Conservation (phyloP, 2,329 filamentous ascomycete genomes). For the Fusarium robinianum region DNA sequence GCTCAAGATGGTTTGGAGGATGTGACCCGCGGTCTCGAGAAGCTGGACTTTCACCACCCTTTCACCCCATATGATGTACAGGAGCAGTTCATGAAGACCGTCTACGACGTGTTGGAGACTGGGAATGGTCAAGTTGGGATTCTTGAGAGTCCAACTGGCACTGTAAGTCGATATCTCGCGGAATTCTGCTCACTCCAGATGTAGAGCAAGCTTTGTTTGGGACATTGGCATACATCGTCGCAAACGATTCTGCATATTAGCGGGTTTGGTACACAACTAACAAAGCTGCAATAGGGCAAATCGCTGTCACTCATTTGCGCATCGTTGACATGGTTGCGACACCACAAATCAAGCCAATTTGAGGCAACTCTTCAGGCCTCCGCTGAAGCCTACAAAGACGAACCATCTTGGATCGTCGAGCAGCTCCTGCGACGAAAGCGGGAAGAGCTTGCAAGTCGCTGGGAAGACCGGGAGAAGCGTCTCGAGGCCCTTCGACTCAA, state of each 20-base stretch:
- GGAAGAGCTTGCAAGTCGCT: slow-evolving; percentile 66
- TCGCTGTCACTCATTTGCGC: slow-evolving; percentile 90
- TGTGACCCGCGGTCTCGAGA: slow-evolving; percentile 32
- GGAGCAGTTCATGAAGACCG: slow-evolving; percentile 80
- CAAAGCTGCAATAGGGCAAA: slow-evolving; percentile 71
- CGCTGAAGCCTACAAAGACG: slow-evolving; percentile 59
- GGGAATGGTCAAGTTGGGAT: slow-evolving; percentile 79
- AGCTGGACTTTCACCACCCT: slow-evolving; percentile 78
- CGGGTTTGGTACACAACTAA: slow-evolving; percentile 6
- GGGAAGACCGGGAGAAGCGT: slow-evolving; percentile 74
- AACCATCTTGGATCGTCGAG: slow-evolving; percentile 84
- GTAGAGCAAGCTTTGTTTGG: too few relatives aligned
- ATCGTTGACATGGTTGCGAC: slow-evolving; percentile 86
- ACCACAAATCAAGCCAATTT: slow-evolving; percentile 69
- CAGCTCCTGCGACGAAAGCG: slow-evolving; percentile 72
- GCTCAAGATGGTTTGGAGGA: slow-evolving; percentile 18
- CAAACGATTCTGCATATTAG: background rate
- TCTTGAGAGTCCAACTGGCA: slow-evolving; percentile 91
- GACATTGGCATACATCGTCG: too few relatives aligned
- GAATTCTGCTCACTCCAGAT: background rate
- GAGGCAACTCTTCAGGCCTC: slow-evolving; percentile 56
- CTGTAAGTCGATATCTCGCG: slow-evolving; percentile 45
- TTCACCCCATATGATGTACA: slow-evolving; percentile 89
- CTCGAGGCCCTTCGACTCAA: slow-evolving; percentile 68
- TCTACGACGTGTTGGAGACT: slow-evolving; percentile 76